Conservation (phyloP, 23 red algal genomes). For the Gracilariopsis chorda region DNA sequence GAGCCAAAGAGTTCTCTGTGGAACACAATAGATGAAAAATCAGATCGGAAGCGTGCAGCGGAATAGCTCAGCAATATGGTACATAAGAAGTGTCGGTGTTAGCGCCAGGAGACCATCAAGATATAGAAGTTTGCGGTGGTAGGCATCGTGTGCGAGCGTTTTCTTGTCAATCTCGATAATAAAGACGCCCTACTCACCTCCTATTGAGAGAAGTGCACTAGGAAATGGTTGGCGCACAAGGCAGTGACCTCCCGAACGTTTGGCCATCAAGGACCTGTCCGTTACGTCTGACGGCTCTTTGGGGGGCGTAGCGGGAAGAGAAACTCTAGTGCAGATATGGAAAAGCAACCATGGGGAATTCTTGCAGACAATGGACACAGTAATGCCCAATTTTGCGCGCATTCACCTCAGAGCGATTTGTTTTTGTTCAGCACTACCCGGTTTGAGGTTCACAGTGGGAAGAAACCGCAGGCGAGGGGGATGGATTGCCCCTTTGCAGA, state of each 20-base stretch:
- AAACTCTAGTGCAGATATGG: neutral
- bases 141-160: neutral
- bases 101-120: slow-evolving; percentile 5
- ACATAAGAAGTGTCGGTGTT: neutral
- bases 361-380: neutral
- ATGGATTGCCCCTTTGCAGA: slow-evolving; percentile 19
- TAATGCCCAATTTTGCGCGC: neutral
- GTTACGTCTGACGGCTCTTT: neutral
- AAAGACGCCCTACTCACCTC: neutral
- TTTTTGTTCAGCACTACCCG: neutral
- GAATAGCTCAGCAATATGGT: slow-evolving; percentile 27
- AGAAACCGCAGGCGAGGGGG: neutral
- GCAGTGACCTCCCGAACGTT: neutral
- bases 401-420: slow-evolving; percentile 17
- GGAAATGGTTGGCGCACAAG: neutral
- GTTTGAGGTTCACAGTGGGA: neutral
- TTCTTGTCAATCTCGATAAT: neutral
- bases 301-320: neutral
- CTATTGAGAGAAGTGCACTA: neutral
- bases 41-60: slow-evolving; percentile 15
- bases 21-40: neutral
- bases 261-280: neutral
- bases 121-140: neutral
- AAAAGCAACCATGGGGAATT: neutral
- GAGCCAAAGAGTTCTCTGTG: slow-evolving; percentile 9